Percentiles rank a stretch among this genome's conserved stretches.
Conservation (phyloP, 352 stramenopile species). For the Globisporangium cederbergense region DNA sequence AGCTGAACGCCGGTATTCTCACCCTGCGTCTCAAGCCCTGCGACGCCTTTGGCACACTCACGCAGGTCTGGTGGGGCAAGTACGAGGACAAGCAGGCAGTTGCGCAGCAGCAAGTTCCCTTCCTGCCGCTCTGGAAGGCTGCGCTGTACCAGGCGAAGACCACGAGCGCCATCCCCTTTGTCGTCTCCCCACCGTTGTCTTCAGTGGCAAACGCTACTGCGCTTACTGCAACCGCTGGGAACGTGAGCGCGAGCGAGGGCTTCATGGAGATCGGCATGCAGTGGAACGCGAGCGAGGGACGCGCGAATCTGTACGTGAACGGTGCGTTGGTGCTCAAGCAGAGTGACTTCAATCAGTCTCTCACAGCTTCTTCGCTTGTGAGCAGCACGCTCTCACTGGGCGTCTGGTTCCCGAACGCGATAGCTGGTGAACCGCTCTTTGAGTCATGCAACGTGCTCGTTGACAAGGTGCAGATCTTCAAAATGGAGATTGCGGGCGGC, state of each 20-base stretch:
- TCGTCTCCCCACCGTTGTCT: constrained; percentile 21
- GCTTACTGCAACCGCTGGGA: neutral
- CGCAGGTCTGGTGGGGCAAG: constrained; percentile 59
- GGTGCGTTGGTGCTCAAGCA: constrained; percentile 47
- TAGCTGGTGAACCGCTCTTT: constrained; percentile 56
- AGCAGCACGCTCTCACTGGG: constrained; percentile 39
- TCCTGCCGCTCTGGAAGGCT: constrained; percentile 60
- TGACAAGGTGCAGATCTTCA: constrained; percentile 50
- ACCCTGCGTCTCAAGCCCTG: constrained; percentile 50
- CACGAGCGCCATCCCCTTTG: constrained; percentile 25
- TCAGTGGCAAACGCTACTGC: neutral
- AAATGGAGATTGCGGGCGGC: constrained; percentile 46
- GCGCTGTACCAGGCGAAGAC: constrained; percentile 55
- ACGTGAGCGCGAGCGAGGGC: neutral
- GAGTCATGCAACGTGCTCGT: constrained; percentile 43
- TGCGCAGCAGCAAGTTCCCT: constrained; percentile 28
- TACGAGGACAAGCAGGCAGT: constrained; percentile 28
- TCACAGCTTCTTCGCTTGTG: neutral
- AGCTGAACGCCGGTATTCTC: constrained; percentile 48
- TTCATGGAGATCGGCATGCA: constrained; percentile 62
- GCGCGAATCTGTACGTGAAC: constrained; percentile 63
- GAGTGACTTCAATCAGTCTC: constrained; percentile 5
- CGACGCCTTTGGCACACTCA: constrained; percentile 47
- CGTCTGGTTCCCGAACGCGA: constrained; percentile 69
- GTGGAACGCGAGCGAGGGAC: constrained; percentile 49